These are phyloP conservation scores for Zopfia rhizophila DNA, from an alignment of 2,329 filamentous ascomycete genomes.

Conservation along the genomic window DNA sequence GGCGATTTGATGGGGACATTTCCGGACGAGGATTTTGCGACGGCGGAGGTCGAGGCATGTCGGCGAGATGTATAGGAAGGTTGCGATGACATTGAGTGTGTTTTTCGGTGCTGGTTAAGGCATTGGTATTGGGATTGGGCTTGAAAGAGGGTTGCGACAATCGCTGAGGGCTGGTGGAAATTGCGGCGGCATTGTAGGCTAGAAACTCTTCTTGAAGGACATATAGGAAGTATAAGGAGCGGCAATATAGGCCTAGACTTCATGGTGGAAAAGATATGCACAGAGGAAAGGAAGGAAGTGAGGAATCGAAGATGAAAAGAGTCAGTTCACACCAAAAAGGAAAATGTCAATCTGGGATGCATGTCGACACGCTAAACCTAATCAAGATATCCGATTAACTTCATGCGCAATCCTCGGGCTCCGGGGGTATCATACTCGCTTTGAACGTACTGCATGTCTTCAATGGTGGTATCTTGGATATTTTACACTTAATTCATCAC, in stretches of 20 bases:
- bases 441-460: too few relatives aligned
- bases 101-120: neutral
- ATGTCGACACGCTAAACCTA: too few relatives aligned
- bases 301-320: neutral
- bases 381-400: too few relatives aligned
- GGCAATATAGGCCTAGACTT: slow-evolving; percentile 32
- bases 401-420: too few relatives aligned
- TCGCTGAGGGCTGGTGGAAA: neutral
- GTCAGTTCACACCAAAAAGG: slow-evolving; percentile 25
- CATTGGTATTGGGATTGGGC: slow-evolving; percentile 2
- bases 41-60: slow-evolving; percentile 20
- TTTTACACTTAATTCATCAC: too few relatives aligned
- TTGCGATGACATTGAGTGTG: slow-evolving; percentile 7
- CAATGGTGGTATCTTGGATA: too few relatives aligned
- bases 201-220: slow-evolving; percentile 3
- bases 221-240: slow-evolving; percentile 7
- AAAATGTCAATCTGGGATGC: slow-evolving; percentile 23
- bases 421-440: too few relatives aligned
- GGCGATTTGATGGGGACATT: slow-evolving; percentile 16
- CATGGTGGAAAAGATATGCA: slow-evolving; percentile 22
- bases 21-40: too few relatives aligned
- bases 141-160: neutral
- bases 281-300: slow-evolving; percentile 4
- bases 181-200: slow-evolving; percentile 19
- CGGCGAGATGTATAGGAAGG: slow-evolving; percentile 6